Percentiles rank a stretch among this genome's conserved stretches.
These are phyloP conservation scores for Blepharisma undulans DNA, from an alignment of 169 alveolate species.

Conservation along the genomic window DNA sequence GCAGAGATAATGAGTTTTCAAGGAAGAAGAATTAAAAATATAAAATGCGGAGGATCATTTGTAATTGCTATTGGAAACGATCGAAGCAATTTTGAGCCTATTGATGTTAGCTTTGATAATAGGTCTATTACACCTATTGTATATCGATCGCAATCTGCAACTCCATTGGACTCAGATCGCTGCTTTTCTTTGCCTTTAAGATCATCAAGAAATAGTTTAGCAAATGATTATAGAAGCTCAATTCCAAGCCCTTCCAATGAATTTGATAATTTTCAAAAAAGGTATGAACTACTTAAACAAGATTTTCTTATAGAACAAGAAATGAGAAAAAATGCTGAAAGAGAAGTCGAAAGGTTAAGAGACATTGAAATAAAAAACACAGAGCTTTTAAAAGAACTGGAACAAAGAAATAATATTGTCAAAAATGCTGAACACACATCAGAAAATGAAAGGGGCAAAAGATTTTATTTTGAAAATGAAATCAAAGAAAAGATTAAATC, in stretches of 20 bases:
- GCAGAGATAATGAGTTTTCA: constrained; percentile 34
- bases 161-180: not conserved
- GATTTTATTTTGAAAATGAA: not conserved
- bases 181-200: not conserved
- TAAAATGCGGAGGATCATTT: constrained; percentile 54
- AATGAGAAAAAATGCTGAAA: not conserved
- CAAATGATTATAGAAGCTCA: not conserved
- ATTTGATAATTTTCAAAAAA: not conserved
- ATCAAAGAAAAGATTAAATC: not conserved
- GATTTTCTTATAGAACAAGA: not conserved
- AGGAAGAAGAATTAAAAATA: constrained; percentile 36
- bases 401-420: not conserved
- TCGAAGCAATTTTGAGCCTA: not conserved
- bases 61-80: constrained; percentile 51
- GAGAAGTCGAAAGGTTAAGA: not conserved
- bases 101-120: not conserved
- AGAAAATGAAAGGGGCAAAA: not conserved
- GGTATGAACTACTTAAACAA: not conserved
- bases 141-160: not conserved
- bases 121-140: not conserved
- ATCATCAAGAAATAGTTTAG: not conserved
- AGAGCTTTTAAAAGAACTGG: not conserved
- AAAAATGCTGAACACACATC: not conserved
- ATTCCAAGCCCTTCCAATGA: not conserved
- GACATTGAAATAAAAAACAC: not conserved